Conservation (phyloP, 2,329 filamentous ascomycete genomes). For the Aspergillus phoenicis region DNA sequence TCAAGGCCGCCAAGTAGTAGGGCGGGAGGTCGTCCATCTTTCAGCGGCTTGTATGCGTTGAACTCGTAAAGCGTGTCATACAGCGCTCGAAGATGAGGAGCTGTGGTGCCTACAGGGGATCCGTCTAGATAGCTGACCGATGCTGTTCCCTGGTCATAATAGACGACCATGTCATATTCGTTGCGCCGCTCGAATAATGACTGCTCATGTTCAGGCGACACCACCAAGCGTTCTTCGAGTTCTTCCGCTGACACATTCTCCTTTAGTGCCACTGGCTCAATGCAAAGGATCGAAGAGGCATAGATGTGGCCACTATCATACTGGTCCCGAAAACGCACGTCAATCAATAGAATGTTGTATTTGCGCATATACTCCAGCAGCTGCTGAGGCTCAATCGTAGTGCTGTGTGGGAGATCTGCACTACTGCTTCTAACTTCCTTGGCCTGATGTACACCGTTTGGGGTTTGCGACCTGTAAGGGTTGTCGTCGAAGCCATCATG, state of each 20-base stretch:
- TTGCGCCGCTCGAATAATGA: constrained; percentile 71
- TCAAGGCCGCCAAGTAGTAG: constrained; percentile 80
- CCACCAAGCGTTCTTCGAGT: constrained; percentile 54
- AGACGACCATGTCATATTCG: constrained; percentile 83
- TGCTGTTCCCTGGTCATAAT: constrained; percentile 75
- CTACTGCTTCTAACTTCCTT: constrained; percentile 47
- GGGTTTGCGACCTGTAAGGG: constrained; percentile 48
- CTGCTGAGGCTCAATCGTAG: constrained; percentile 67
- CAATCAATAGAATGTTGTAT: constrained; percentile 76
- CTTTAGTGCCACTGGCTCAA: constrained; percentile 78
- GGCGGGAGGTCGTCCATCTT: constrained; percentile 66
- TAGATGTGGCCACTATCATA: constrained; percentile 91
- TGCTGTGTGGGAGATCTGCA: constrained; percentile 56
- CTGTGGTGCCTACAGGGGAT: constrained; percentile 48
- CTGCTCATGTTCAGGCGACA: constrained; percentile 63
- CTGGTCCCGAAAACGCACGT: constrained; percentile 75
- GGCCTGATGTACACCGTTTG: constrained; percentile 43
- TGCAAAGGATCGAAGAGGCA: constrained; percentile 79
- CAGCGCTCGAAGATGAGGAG: constrained; percentile 68
- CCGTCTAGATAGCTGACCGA: constrained; percentile 59
- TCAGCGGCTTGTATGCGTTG: constrained; percentile 75
- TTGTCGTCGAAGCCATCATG: constrained; percentile 41
- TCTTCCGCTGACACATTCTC: constrained; percentile 67
- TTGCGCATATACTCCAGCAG: constrained; percentile 69
- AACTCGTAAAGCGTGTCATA: constrained; percentile 81